phyloP scores from a whole-genome alignment of 2,329 filamentous ascomycete genomes.

The Aspergillus calidoustus region DNA sequence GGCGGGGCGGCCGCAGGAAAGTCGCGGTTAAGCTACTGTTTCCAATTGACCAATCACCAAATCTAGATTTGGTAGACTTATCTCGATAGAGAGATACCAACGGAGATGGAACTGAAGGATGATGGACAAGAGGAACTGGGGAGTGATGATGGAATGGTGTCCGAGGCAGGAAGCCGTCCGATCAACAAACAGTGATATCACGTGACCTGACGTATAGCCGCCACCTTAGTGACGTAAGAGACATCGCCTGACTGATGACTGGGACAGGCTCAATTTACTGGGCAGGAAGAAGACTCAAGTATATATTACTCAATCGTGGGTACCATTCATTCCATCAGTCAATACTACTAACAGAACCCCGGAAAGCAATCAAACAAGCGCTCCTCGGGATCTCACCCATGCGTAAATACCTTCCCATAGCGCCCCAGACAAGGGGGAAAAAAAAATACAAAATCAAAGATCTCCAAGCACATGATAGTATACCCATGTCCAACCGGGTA shows the following conservation, averaged over 20 bases:
- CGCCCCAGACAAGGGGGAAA: constrained; percentile 26
- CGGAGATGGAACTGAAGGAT: background rate
- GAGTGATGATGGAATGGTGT: background rate
- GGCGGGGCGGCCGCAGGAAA: constrained; percentile 23
- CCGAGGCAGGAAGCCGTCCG: background rate
- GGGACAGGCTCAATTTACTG: background rate
- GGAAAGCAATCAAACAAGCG: constrained; percentile 20
- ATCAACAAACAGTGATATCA: constrained; percentile 15
- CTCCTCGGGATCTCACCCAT: constrained; percentile 36
- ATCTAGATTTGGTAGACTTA: background rate
- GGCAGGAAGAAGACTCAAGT: background rate
- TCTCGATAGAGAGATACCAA: background rate
- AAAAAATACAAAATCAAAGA: constrained; percentile 18
- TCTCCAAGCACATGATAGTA: constrained; percentile 8
- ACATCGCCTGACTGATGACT: background rate
- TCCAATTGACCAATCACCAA: background rate
- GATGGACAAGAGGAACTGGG: background rate
- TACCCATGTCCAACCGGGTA: constrained; percentile 5
- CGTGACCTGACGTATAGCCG: constrained; percentile 10
- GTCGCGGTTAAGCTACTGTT: background rate
- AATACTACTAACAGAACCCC: constrained; percentile 17
- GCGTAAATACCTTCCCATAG: constrained; percentile 30
- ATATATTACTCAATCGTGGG: background rate
- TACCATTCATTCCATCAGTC: constrained; percentile 17
- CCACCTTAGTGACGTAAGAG: constrained; percentile 1